Conservation (phyloP, 2,329 filamentous ascomycete genomes). For the Plenodomus tracheiphilus region DNA sequence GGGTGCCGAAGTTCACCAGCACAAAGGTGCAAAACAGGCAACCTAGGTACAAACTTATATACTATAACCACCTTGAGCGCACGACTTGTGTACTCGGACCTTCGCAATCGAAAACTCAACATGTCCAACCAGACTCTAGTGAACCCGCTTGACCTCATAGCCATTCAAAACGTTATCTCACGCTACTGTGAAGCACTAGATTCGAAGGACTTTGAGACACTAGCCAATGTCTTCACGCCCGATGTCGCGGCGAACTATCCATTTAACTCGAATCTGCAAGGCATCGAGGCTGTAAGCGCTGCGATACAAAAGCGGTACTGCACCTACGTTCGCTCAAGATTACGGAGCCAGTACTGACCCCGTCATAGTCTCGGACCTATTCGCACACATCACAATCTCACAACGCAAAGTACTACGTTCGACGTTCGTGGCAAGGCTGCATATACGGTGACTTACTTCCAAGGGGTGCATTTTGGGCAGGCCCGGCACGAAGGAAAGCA, state of each 20-base stretch:
- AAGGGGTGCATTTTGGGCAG: conserved; percentile 48
- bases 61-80: background rate
- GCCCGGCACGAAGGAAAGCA: conserved; percentile 47
- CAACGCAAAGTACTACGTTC: conserved; percentile 47
- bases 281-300: conserved; percentile 35
- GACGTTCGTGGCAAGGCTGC: conserved; percentile 34
- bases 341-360: background rate
- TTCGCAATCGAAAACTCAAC: no score
- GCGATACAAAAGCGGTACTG: conserved; percentile 41
- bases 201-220: conserved; percentile 45
- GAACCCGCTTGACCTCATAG: conserved; percentile 27
- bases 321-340: background rate
- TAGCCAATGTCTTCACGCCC: conserved; percentile 46
- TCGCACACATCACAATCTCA: conserved; percentile 49
- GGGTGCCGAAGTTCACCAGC: background rate
- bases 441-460: conserved; percentile 47
- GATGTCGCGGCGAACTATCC: conserved; percentile 49
- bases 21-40: no score
- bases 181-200: conserved; percentile 52
- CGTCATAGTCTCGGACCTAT: conserved; percentile 43
- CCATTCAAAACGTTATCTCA: conserved; percentile 49
- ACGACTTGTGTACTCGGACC: no score
- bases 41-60: no score
- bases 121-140: background rate
- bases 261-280: conserved; percentile 38